Evolutionary conservation across 2,329 filamentous ascomycete species (phyloP), one percentile per base, ranked within the genome.

Genomic region (Beauveria australis): DNA sequence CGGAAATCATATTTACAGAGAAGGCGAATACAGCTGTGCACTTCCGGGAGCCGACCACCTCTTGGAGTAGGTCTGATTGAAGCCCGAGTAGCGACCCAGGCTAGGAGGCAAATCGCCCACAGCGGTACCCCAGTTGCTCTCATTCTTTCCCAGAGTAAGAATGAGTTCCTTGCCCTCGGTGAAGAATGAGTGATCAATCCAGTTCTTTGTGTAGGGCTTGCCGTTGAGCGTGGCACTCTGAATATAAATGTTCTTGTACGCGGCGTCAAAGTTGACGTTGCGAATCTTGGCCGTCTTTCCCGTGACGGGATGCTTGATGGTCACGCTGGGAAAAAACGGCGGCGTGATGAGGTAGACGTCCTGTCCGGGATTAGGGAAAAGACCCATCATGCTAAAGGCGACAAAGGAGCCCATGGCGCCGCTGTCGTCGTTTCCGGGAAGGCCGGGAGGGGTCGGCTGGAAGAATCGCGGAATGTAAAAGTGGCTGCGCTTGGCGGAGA

Each of bases 311-410:
- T 82, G 82, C 12, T 73, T 82, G 53, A 89, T 76, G 53, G 79
- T 82, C 1, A 89, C 77, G 53, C 78, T 76, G 63, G 81, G 76
- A 65, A 90, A 90, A 66, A 83, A 90, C 0, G 88, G 87, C 0
- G 87, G 82, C 0, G 76, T 88, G 64, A 89, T 87, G n/a, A 89
- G 79, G 64, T 89, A 89, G 0, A 89, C 85, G 63, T 89, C 75
- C 66, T 89, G 87, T 0, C 86, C 87, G 0, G 85, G 79, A 47
- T 88, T 84, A 0, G 87, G 87, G 70, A 86, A 90, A 7, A 89
- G 72, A 0, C 87, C 87, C 75, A 89, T 82, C 86, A 89, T 89
- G 26, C 79, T 76, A 1, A 89, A 80, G 0, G 83, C 83, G 0
- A 84, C 75, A 62, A 89, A 89, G 0, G 81, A 81, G 19, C 86